Conservation (phyloP, 2,329 filamentous ascomycete genomes). For the Epichloe glyceriae region DNA sequence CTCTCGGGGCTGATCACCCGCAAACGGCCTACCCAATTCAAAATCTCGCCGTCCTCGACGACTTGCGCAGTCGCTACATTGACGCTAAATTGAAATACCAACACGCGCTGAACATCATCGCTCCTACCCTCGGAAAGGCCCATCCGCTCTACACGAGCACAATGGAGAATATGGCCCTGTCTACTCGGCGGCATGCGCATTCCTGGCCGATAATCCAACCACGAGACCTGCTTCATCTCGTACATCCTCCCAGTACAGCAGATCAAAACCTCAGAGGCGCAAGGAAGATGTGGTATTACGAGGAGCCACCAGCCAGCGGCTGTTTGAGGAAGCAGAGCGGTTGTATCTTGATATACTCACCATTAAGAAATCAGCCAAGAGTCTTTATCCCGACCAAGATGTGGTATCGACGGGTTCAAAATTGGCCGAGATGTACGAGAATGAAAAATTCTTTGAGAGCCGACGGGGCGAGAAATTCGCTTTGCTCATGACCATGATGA, state of each 20-base stretch:
- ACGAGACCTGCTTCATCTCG: conserved; percentile 1
- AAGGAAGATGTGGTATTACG: conserved; percentile 6
- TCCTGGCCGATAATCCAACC: not conserved
- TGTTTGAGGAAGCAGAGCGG: conserved; percentile 13
- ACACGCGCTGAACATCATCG: conserved; percentile 12
- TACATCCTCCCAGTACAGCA: not conserved
- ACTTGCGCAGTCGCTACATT: conserved; percentile 11
- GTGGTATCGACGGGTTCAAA: conserved; percentile 13
- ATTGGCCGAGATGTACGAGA: conserved; percentile 17
- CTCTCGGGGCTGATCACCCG: conserved; percentile 12
- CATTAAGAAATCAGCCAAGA: conserved; percentile 11
- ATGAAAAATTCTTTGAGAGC: conserved; percentile 13
- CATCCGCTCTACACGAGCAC: conserved; percentile 13
- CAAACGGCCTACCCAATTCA: conserved; percentile 13
- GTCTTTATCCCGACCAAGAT: conserved; percentile 12
- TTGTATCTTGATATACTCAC: conserved; percentile 14
- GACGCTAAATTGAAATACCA: conserved; percentile 12
- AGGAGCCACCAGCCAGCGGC: conserved; percentile 5
- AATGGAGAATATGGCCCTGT: conserved; percentile 13
- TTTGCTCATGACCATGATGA: conserved; percentile 1
- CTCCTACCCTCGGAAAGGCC: conserved; percentile 10
- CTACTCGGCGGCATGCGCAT: conserved; percentile 2
- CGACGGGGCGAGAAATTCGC: conserved; percentile 10
- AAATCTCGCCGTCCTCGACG: conserved; percentile 15
- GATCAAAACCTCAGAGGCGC: not conserved